These are phyloP conservation scores for Dendrobium huoshanense DNA, from an alignment of 106 monocot genomes.

Conservation along the genomic window DNA sequence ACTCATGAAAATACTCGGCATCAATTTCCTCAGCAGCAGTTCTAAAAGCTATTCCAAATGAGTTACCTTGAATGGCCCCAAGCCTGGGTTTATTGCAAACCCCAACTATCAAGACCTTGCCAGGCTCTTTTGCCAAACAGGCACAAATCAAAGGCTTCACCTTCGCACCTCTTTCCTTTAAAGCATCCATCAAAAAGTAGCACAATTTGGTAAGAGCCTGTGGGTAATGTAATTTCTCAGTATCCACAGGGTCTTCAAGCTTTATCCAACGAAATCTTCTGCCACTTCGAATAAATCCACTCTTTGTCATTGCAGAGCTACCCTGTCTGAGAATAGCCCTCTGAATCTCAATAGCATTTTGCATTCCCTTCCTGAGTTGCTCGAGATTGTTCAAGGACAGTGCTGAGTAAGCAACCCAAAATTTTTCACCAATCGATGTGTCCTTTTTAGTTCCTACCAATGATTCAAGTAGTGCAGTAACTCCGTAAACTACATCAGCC, in stretches of 20 bases:
- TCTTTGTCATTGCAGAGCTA: slow-evolving; percentile 87
- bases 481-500: slow-evolving; percentile 91
- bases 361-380: slow-evolving; percentile 73
- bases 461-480: slow-evolving; percentile 79
- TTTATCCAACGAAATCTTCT: slow-evolving; percentile 90
- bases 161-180: slow-evolving; percentile 88
- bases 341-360: slow-evolving; percentile 84
- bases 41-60: slow-evolving; percentile 82
- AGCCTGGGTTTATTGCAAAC: slow-evolving; percentile 74
- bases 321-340: slow-evolving; percentile 88
- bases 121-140: slow-evolving; percentile 61
- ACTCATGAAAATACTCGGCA: slow-evolving; percentile 72
- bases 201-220: slow-evolving; percentile 94
- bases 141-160: slow-evolving; percentile 91
- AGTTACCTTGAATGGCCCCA: slow-evolving; percentile 81
- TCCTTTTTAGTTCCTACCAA: slow-evolving; percentile 25
- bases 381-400: slow-evolving; percentile 61
- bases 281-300: slow-evolving; percentile 73
- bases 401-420: slow-evolving; percentile 87
- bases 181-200: slow-evolving; percentile 87
- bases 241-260: slow-evolving; percentile 84
- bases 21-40: slow-evolving; percentile 75
- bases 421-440: slow-evolving; percentile 51
- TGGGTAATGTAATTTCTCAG: slow-evolving; percentile 50
- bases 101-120: slow-evolving; percentile 79